Base-by-base conservation (phyloP, 345 rosid species). In the Murraya koenigii region DNA sequence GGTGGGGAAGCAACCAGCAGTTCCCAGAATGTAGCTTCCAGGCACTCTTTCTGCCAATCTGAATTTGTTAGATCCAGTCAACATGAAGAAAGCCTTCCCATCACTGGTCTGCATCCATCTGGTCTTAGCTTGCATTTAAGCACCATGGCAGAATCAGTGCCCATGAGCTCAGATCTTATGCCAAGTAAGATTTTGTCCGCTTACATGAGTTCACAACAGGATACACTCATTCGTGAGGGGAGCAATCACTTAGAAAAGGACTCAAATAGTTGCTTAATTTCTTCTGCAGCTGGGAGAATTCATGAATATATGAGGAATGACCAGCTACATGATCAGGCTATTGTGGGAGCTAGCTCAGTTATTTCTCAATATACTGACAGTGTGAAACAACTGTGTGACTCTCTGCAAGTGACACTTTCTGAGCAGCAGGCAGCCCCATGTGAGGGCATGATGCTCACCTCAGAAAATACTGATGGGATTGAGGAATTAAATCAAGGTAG, bases 401-500 rank as follows among this genome's bases (percentile, higher is more conserved):
- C 77, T 60, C 33, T 44, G 66, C 66, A 56, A 14, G 26, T 60
- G 49, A 28, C 73, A 52, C 60, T 49, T 28, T 81, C 44, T 74
- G 62, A 83, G 33, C 77, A 77, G 66, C 76, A 19, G 66, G 66
- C 58, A 67, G 66, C 60, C 73, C 61, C 66, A 41, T 71, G 52
- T 41, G 80, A 81, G 28, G 79, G 75, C 73, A 66, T 22, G 25
- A 64, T 44, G 17, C 19, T 63, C 35, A 63, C 71, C 71, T 76
- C 79, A 70, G 64, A 80, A 78, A 58, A 66, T 69, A 28, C 69
- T 39, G 73, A 79, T 22, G 65, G 22, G n/a, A 61, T 59, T 49
- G 84, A 75, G 65, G 73, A 74, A 55, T 70, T 59, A 54, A 68
- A 41, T 80, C 80, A 79, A 69, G 38, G 25, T 56, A 85, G 74